Base-by-base conservation (phyloP, 495 filamentous ascomycete species). In the Tuber indicum region DNA sequence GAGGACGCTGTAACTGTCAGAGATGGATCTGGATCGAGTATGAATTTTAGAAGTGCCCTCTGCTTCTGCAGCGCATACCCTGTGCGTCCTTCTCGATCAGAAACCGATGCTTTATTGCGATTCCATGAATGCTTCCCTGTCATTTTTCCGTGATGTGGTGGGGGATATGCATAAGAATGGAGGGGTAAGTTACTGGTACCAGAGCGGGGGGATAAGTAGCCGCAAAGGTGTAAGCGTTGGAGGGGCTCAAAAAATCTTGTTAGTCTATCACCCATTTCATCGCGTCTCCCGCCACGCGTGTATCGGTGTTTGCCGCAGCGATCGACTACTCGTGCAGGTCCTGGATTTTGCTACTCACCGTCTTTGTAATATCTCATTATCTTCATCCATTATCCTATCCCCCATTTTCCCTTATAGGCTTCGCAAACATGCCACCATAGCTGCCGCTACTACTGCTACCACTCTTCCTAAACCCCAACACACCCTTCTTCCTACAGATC, bases 231-330 rank as follows among this genome's bases (percentile, higher is more conserved):
- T 36, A 66, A 66, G 58, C 4, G 3, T 7, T 16, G 26, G 58
- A 66, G 58, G 58, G 26, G 14, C 14, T 36, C 58, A 17, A 12
- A 6, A 32, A 66, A 32, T 62, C 16, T 32, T 62, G 52, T 26
- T 26, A n/a, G 32, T 32, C 32, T 14, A 26, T 36, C 32, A 66
- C 58, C 12, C 58, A 66, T 66, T 66, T 79, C 72, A 78, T 78
- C 76, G 69, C 77, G 72, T 79, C 72, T 45, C 58, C 75, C 58
- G 74, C 69, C 42, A 44, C 36, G 69, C 71, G 72, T 45, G 52
- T 76, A 79, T 79, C 77, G 75, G 58, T 74, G 52, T 73, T 52
- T 69, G 74, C 75, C 26, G 66, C 77, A 58, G 42, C 58, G 75
- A 79, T 79, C 77, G 77, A 75, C 75, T 74, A 41, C 42, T 43